phyloP scores from a whole-genome alignment of 2,329 filamentous ascomycete genomes.

The Ceratocystis destructans region DNA sequence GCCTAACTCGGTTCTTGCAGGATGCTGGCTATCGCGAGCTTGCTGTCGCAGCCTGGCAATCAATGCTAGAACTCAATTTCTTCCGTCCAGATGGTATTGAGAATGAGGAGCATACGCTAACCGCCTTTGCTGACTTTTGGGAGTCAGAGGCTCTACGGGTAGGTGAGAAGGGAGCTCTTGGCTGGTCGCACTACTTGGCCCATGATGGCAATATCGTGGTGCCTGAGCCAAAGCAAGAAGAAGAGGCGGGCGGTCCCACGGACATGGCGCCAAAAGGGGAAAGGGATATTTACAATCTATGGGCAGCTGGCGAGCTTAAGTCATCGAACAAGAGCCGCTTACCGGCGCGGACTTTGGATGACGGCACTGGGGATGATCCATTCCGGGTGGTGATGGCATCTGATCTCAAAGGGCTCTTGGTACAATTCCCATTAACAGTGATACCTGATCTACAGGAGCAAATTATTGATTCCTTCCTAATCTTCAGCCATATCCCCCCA shows the following conservation, averaged over 20 bases:
- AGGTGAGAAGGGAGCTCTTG: constrained; percentile 56
- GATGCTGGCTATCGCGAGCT: constrained; percentile 69
- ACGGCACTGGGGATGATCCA: constrained; percentile 63
- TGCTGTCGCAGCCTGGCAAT: constrained; percentile 72
- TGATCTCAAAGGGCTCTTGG: constrained; percentile 55
- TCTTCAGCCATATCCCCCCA: constrained; percentile 45
- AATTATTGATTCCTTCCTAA: constrained; percentile 56
- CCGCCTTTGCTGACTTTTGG: constrained; percentile 51
- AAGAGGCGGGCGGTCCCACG: constrained; percentile 17
- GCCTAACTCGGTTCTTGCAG: constrained; percentile 57
- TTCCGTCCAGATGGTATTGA: constrained; percentile 35
- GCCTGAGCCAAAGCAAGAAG: constrained; percentile 8
- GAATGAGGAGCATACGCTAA: constrained; percentile 19
- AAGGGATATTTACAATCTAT: constrained; percentile 37
- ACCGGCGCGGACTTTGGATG: constrained; percentile 63
- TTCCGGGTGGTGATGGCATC: constrained; percentile 68
- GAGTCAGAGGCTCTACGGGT: constrained; percentile 68
- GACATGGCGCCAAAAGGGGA: constrained; percentile 22
- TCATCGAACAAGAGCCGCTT: constrained; percentile 36
- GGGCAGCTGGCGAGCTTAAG: constrained; percentile 42
- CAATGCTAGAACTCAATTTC: constrained; percentile 57
- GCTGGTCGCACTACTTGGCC: constrained; percentile 50
- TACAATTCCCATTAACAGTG: constrained; percentile 32
- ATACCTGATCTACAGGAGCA: constrained; percentile 29
- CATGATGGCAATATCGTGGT: background rate